Evolutionary conservation across 805 yeast genomes (phyloP).

Genomic region (Saccharomyces paradoxus): DNA sequence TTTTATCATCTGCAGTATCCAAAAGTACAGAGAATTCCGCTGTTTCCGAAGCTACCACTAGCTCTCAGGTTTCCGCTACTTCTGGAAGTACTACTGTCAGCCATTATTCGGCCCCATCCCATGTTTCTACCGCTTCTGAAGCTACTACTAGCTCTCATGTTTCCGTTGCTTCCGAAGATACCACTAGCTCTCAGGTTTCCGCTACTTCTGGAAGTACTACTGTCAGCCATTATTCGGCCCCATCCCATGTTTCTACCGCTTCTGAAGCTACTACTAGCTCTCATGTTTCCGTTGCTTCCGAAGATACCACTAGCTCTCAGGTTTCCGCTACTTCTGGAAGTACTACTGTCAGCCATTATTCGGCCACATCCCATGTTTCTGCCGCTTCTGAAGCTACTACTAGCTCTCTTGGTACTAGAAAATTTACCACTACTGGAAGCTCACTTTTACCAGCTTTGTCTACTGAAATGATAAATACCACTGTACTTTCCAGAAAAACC

Average conservation of each 20-base stretch:
- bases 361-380: not conserved
- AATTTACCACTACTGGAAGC: not conserved
- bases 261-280: not conserved
- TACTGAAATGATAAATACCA: not conserved
- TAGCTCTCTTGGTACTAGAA: not conserved
- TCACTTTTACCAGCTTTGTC: not conserved
- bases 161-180: not conserved
- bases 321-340: not conserved
- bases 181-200: not conserved
- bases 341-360: not conserved
- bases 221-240: not conserved
- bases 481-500: slow-evolving; percentile 1
- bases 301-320: not conserved
- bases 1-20: not conserved
- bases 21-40: not conserved
- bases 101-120: not conserved
- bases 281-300: not conserved
- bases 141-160: not conserved
- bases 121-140: not conserved
- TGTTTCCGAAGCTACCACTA: not conserved
- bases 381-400: not conserved
- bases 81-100: not conserved
- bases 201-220: not conserved
- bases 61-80: not conserved
- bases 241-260: not conserved